phyloP scores from a whole-genome alignment of 805 yeast genomes.

The Grigorovia humatica region DNA sequence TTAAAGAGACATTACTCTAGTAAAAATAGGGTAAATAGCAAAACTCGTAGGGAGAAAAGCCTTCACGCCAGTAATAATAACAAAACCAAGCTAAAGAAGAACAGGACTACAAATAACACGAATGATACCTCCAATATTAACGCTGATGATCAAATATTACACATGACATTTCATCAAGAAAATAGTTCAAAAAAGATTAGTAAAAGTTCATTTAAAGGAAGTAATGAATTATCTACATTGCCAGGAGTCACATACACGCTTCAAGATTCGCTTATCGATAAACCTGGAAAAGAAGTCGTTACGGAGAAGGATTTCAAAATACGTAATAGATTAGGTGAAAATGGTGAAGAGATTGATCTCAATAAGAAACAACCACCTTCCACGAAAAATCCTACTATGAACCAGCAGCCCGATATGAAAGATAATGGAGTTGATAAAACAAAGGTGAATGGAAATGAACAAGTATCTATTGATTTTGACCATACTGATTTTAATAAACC shows the following conservation, averaged over 20 bases:
- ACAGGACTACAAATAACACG: neutral
- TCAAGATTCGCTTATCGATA: neutral
- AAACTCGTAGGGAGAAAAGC: neutral
- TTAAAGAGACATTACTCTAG: constrained; percentile 30
- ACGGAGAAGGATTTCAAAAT: neutral
- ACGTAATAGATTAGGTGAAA: neutral
- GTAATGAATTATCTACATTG: neutral
- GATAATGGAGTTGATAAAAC: too few species aligned
- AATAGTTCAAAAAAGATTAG: too few species aligned
- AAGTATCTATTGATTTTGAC: neutral
- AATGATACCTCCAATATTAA: too few species aligned
- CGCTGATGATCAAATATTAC: too few species aligned
- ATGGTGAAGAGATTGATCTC: neutral
- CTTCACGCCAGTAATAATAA: neutral
- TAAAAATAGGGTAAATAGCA: constrained; percentile 3
- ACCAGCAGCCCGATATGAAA: neutral
- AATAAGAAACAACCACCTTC: neutral
- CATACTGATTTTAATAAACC: neutral
- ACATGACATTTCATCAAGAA: too few species aligned
- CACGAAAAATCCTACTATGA: neutral
- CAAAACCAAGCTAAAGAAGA: neutral
- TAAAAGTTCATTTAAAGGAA: neutral
- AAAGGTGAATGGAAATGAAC: neutral
- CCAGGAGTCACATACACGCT: neutral
- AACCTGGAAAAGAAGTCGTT: neutral